A percentile compares a stretch with the other conserved stretches of the same genome.
Conservation (phyloP, 202 grass and related monocot species). For the Carex sylvatica region DNA sequence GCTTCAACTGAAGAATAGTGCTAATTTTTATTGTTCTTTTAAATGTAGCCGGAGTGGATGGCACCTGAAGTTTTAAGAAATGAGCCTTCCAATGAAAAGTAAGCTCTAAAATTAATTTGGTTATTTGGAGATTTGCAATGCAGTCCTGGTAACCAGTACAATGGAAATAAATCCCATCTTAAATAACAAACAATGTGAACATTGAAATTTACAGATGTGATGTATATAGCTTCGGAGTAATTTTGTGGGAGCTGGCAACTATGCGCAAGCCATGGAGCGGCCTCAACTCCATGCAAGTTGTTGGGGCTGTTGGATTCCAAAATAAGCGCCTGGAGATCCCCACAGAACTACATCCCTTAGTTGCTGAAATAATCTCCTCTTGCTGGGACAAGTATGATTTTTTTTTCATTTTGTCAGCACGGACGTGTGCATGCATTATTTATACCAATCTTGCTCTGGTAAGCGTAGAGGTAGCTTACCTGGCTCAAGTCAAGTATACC, state of each 20-base stretch:
- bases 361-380: constrained; percentile 81
- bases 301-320: constrained; percentile 95
- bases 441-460: neutral
- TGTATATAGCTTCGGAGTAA: constrained; percentile 94
- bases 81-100: constrained; percentile 93
- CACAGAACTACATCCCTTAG: constrained; percentile 60
- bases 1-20: neutral
- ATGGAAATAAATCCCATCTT: neutral
- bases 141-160: neutral
- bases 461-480: neutral
- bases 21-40: constrained; percentile 31
- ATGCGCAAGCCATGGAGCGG: constrained; percentile 87
- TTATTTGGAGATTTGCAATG: constrained; percentile 7
- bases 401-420: neutral
- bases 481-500: neutral
- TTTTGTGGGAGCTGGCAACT: constrained; percentile 94
- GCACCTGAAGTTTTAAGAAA: constrained; percentile 93
- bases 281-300: constrained; percentile 98
- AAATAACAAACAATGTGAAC: neutral
- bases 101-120: constrained; percentile 33
- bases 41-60: constrained; percentile 97
- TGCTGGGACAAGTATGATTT: constrained; percentile 83
- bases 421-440: neutral
- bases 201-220: constrained; percentile 63
- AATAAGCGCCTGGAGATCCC: constrained; percentile 91